Conservation (phyloP, 1,139 yeast genomes). For the Ogataea hybrid region DNA sequence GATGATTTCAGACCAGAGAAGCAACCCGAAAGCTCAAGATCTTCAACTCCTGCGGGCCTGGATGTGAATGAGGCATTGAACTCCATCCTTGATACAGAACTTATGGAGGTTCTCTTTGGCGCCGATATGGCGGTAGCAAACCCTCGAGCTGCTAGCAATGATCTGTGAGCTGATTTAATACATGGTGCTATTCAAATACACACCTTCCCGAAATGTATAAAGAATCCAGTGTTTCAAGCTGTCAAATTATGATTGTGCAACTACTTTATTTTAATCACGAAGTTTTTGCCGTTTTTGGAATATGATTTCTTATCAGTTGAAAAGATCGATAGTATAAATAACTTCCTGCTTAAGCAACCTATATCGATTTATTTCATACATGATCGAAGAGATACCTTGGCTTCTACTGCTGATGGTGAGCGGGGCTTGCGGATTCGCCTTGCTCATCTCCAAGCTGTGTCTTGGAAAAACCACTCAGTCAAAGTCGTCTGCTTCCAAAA, state of each 20-base stretch:
- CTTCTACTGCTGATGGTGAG: conserved; percentile 24
- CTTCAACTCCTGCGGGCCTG: conserved; percentile 13
- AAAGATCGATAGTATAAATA: not conserved
- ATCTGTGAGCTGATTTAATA: conserved; percentile 1
- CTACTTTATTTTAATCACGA: conserved; percentile 1
- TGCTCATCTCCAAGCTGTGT: conserved; percentile 12
- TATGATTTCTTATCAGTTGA: conserved; percentile 6
- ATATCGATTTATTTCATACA: not conserved
- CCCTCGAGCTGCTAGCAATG: not conserved
- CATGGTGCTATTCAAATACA: not conserved
- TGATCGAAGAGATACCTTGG: conserved; percentile 15
- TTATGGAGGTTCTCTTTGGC: conserved; percentile 32
- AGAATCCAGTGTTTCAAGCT: conserved; percentile 4
- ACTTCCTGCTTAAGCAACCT: not conserved
- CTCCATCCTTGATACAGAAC: conserved; percentile 30
- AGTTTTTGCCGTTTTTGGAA: conserved; percentile 26
- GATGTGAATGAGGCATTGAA: conserved; percentile 27
- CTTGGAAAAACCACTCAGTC: conserved; percentile 6
- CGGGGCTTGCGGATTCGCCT: conserved; percentile 17
- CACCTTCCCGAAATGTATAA: conserved; percentile 4
- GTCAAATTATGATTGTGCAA: conserved; percentile 3
- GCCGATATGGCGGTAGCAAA: conserved; percentile 20
- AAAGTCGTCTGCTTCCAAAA: conserved; percentile 1
- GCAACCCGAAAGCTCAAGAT: conserved; percentile 4
- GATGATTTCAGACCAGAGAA: conserved; percentile 5